Base-by-base conservation (phyloP, 1,284 basidiomycete species). In the Testicularia cyperi region DNA sequence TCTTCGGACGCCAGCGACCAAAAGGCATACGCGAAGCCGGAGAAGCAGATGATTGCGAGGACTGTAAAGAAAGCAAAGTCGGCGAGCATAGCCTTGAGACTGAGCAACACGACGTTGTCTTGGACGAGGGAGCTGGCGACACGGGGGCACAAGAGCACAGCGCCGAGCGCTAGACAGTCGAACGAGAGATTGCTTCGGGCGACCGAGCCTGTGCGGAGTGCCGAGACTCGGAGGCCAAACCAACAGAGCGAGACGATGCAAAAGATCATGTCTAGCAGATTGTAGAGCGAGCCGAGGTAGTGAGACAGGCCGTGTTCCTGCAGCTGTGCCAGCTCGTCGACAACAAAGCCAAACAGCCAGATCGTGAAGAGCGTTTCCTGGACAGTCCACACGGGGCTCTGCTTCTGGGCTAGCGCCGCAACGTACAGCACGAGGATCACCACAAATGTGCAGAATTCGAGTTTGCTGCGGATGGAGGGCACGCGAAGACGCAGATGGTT, bases 401-500 rank as follows among this genome's bases (percentile, higher is more conserved):
- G 44, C 43, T 72, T 56, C 51, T 70, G 65, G 18, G 68, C 45
- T 24, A 78, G 45, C 24, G 76, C 75, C 13, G 66, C 58, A 8
- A 78, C 58, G 60, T 78, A 79, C 26, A 70, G 48, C 32, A 45
- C 22, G 24, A 43, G 20, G 34, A 53, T 51, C 21, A 61, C 27
- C 29, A 65, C 78, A 30, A 77, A 90, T 85, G 90, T 90, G 46
- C 81, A 68, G 62, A 92, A 94, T 78, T 95, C 91, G 61, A 96
- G 80, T 29, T 91, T 86, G 2, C 88, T 85, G 28, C 92, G 88
- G 43, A 94, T 85, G 23, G 87, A 87, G 1, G 92, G 92, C 2
- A 96, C 92, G 80, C 94, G 94, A 30, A 96, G 82, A 8, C 90
- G 90, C 69, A 94, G 92, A 77, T 96, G 92, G 73, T 96, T 91